Evolutionary conservation across 2,329 filamentous ascomycete genomes (phyloP), one percentile per base, ranked within the genome.

Genomic region (Cytospora schulzeri): DNA sequence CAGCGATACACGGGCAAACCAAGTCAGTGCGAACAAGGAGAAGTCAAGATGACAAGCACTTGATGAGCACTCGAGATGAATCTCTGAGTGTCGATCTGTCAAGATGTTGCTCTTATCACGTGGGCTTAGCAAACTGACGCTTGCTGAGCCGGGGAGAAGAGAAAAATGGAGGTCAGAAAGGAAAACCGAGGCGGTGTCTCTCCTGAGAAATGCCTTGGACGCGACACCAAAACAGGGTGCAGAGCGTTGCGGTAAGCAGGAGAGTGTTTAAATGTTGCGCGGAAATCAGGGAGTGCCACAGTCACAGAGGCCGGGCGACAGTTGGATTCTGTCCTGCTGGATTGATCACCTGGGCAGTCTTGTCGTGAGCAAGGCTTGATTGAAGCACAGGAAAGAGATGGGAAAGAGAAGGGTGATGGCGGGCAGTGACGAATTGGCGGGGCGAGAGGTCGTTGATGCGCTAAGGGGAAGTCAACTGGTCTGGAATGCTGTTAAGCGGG

Each of bases 271-370:
- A n/a, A n/a, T 22, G 11, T 24, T 48, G 29, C 60, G 52, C 60
- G 54, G 17, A 8, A 38, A 24, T 45, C 48, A 41, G 35, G 12
- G n/a, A 38, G 52, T 51, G 50, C 31, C 52, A 64, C 41, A 50
- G 58, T 62, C 65, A 65, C 58, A 57, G 50, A 58, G 51, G 24
- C 50, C 58, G 58, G 65, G 65, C 65, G 45, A 62, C 54, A 65
- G 62, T 59, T 55, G 26, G 50, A 35, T 31, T 28, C 58, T 38
- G n/a, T 48, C 45, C 45, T 11, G n/a, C 45, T 24, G n/a, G 54
- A 63, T 57, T 50, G 28, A 59, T 65, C 28, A n/a, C n/a, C n/a
- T n/a, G n/a, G n/a, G n/a, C n/a, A 59, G 55, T 33, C 22, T 45
- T 56, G 58, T 29, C 38, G 60, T 41, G 26, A 29, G 59, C 52